These are phyloP conservation scores for Colletotrichum euphorbiae DNA, from an alignment of 2,329 filamentous ascomycete species.

Conservation along the genomic window DNA sequence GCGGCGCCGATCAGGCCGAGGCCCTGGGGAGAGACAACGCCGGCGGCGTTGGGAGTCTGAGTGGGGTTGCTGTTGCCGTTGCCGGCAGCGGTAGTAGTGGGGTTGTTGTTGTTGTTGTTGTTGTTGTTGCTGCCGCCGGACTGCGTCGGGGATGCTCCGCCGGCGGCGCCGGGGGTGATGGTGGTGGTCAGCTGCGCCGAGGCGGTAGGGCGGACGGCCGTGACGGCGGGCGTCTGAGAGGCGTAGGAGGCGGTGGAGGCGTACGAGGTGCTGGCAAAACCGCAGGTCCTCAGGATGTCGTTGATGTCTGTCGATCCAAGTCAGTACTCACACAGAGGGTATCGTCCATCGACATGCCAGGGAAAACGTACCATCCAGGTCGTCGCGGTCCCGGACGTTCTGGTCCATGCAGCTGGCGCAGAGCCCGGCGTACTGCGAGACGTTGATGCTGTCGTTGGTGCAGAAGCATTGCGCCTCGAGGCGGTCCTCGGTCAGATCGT, in stretches of 20 bases:
- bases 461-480: constrained; percentile 55
- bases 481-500: constrained; percentile 49
- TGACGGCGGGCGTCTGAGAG: constrained; percentile 32
- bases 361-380: constrained; percentile 36
- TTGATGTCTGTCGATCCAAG: constrained; percentile 32
- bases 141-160: constrained; percentile 27
- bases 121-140: constrained; percentile 9
- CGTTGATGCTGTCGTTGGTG: constrained; percentile 55
- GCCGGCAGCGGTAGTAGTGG: no score
- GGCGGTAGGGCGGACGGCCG: constrained; percentile 35
- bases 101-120: constrained; percentile 25
- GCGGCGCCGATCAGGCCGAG: constrained; percentile 34
- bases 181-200: constrained; percentile 41
- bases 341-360: no score
- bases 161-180: constrained; percentile 32
- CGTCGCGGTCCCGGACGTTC: constrained; percentile 38
- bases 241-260: constrained; percentile 36
- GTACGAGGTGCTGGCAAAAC: constrained; percentile 40
- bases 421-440: constrained; percentile 49
- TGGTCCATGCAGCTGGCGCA: constrained; percentile 42
- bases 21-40: constrained; percentile 22
- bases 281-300: constrained; percentile 41
- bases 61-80: constrained; percentile 4
- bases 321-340: background rate
- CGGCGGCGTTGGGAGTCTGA: constrained; percentile 34